phyloP scores from a whole-genome alignment of 495 filamentous ascomycete genomes.

The Penicillium arizonense region DNA sequence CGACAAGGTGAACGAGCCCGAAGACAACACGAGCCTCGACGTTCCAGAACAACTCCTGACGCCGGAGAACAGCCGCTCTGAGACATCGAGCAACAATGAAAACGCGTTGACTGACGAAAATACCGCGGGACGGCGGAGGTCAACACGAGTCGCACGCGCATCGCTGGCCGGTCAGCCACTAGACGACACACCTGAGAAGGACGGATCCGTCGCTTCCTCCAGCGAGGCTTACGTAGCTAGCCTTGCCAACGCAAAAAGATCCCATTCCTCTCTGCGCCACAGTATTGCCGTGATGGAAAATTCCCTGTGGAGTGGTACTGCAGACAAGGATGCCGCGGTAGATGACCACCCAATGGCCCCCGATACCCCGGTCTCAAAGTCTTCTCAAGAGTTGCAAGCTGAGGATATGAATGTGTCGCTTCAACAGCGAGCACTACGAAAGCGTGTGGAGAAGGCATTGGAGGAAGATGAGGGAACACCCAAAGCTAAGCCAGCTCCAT shows the following conservation, averaged over 20 bases:
- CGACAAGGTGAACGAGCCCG: conserved; percentile 32
- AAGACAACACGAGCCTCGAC: conserved; percentile 41
- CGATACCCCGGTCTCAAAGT: conserved; percentile 41
- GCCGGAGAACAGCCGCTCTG: conserved; percentile 48
- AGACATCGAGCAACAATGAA: conserved; percentile 50
- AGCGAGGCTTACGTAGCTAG: conserved; percentile 40
- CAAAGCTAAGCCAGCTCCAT: conserved; percentile 8
- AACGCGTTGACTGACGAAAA: conserved; percentile 44
- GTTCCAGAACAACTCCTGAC: conserved; percentile 46
- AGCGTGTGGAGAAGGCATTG: conserved; percentile 47
- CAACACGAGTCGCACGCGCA: conserved; percentile 45
- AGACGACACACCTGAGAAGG: conserved; percentile 19
- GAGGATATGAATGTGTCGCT: conserved; percentile 32
- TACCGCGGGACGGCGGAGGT: conserved; percentile 33
- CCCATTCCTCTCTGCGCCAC: conserved; percentile 38
- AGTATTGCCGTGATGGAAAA: conserved; percentile 48
- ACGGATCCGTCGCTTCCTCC: conserved; percentile 36
- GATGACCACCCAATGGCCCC: conserved; percentile 39
- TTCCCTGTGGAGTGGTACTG: conserved; percentile 34
- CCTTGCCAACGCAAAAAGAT: conserved; percentile 30
- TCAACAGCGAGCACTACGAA: conserved; percentile 44
- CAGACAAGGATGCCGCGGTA: conserved; percentile 30
- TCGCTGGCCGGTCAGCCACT: conserved; percentile 35
- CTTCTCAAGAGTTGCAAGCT: conserved; percentile 41
- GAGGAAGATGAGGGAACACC: conserved; percentile 41